Percentiles rank a stretch among this genome's conserved stretches.
phyloP scores from a whole-genome alignment of 2,329 filamentous ascomycete species.

The Didymella pinodella region DNA sequence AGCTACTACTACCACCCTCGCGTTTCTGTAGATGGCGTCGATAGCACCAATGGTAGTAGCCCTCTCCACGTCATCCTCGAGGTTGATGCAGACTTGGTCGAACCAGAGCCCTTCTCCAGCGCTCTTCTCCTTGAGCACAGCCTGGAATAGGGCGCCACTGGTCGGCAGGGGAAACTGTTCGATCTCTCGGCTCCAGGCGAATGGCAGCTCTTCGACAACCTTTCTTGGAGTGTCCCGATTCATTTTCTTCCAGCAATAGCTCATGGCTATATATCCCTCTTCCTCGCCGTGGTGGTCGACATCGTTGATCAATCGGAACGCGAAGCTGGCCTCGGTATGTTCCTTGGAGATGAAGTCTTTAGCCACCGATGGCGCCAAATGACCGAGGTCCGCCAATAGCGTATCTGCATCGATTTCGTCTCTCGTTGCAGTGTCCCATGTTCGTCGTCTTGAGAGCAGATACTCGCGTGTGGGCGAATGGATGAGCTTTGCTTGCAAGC shows the following conservation, averaged over 20 bases:
- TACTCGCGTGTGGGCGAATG: conserved; percentile 27
- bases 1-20: conserved; percentile 52
- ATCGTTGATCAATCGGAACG: conserved; percentile 52
- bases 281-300: conserved; percentile 43
- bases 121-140: conserved; percentile 50
- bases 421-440: conserved; percentile 9
- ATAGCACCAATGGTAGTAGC: conserved; percentile 53
- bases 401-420: conserved; percentile 31
- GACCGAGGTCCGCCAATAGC: conserved; percentile 38
- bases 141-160: conserved; percentile 51
- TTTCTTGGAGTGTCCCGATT: conserved; percentile 36
- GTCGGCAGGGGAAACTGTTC: conserved; percentile 52
- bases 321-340: conserved; percentile 28
- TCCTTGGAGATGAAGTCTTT: conserved; percentile 43
- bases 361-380: conserved; percentile 40
- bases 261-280: conserved; percentile 54
- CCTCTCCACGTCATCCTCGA: conserved; percentile 52
- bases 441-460: conserved; percentile 25
- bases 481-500: conserved; percentile 37
- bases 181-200: conserved; percentile 46
- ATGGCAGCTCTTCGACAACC: conserved; percentile 42
- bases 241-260: conserved; percentile 52
- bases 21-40: conserved; percentile 54
- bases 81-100: conserved; percentile 56
- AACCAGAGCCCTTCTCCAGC: conserved; percentile 55